Evolutionary conservation across 1,284 basidiomycete genomes (phyloP).

Genomic region (Kwoniella shivajii): DNA sequence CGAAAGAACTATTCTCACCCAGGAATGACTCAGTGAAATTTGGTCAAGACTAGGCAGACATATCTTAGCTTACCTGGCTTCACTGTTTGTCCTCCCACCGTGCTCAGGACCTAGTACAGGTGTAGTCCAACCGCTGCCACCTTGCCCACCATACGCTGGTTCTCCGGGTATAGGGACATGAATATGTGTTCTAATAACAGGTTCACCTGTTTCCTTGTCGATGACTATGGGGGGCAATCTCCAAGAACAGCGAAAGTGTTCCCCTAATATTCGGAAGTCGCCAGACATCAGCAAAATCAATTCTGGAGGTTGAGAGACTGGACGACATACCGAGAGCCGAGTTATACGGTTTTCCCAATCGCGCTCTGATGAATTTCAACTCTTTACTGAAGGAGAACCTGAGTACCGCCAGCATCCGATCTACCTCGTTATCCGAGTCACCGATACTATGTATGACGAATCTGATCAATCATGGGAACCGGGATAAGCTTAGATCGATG

Average conservation of each 20-base stretch:
- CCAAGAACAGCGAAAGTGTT: constrained; percentile 85
- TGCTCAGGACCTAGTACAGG: constrained; percentile 46
- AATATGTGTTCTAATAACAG: constrained; percentile 53
- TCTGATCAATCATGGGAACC: too few species aligned
- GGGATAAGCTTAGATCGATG: too few species aligned
- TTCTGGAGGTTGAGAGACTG: background rate
- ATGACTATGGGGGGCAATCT: constrained; percentile 50
- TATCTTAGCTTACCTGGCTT: constrained; percentile 32
- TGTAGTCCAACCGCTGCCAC: constrained; percentile 49
- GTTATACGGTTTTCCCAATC: constrained; percentile 95
- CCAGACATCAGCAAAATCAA: background rate
- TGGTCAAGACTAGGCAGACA: background rate
- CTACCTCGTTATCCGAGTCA: constrained; percentile 84
- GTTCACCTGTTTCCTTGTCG: constrained; percentile 51
- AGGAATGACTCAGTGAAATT: background rate
- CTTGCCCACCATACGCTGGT: constrained; percentile 49
- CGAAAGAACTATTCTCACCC: constrained; percentile 32
- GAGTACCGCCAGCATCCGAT: constrained; percentile 87
- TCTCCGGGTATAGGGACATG: constrained; percentile 51
- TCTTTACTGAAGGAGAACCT: constrained; percentile 93
- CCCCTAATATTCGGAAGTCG: constrained; percentile 48
- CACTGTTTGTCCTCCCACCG: constrained; percentile 38
- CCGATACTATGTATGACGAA: constrained; percentile 66
- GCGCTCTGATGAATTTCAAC: constrained; percentile 87
- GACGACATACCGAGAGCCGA: constrained; percentile 69